These are phyloP conservation scores for Pluteus cervinus DNA, from an alignment of 768 basidiomycete species.

Conservation along the genomic window DNA sequence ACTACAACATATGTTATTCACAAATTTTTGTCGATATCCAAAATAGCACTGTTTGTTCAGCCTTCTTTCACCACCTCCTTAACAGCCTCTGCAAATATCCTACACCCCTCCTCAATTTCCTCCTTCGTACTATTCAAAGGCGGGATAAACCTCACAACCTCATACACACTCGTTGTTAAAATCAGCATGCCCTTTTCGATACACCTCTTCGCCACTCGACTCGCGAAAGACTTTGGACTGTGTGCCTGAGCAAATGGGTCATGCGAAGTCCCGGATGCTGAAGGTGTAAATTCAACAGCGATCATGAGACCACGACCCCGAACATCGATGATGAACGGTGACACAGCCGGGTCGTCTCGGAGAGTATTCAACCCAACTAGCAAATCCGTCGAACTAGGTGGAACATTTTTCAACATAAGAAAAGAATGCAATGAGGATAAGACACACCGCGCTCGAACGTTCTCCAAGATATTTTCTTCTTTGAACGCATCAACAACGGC, in stretches of 20 bases:
- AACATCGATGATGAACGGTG: slow-evolving; percentile 70
- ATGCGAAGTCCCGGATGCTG: slow-evolving; percentile 36
- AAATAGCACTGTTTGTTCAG: slow-evolving; percentile 15
- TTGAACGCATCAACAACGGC: slow-evolving; percentile 74
- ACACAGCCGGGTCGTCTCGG: slow-evolving; percentile 43
- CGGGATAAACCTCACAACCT: slow-evolving; percentile 90
- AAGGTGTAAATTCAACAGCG: slow-evolving; percentile 71
- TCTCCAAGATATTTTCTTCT: slow-evolving; percentile 77
- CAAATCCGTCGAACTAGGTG: slow-evolving; percentile 65
- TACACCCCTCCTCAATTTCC: slow-evolving; percentile 66
- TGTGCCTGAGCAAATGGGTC: slow-evolving; percentile 33
- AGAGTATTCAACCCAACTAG: slow-evolving; percentile 55
- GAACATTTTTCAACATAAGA: background rate
- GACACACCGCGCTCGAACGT: slow-evolving; percentile 64
- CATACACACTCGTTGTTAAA: slow-evolving; percentile 85
- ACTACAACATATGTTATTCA: no score
- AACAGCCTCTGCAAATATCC: slow-evolving; percentile 65
- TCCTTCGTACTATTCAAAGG: slow-evolving; percentile 73
- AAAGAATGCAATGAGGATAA: background rate
- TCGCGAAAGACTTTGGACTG: slow-evolving; percentile 47
- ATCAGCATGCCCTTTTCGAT: slow-evolving; percentile 83
- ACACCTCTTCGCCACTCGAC: slow-evolving; percentile 70
- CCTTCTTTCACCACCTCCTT: slow-evolving; percentile 57
- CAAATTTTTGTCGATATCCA: no score
- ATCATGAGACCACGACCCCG: slow-evolving; percentile 90